These are phyloP conservation scores for Nitzschia sp. DNA, from an alignment of 108 stramenopile genomes.

Conservation along the genomic window DNA sequence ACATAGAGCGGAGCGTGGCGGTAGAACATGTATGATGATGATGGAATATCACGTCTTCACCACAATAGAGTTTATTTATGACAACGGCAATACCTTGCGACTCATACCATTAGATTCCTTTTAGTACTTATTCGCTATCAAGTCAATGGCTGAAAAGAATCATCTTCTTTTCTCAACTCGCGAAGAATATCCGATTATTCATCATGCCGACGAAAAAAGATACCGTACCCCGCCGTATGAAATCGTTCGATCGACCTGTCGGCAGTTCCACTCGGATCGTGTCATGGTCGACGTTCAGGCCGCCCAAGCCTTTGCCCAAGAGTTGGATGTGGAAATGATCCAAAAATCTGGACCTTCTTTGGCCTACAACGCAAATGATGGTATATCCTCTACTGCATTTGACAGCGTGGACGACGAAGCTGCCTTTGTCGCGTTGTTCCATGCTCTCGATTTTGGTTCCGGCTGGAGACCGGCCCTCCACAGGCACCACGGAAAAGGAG, in stretches of 20 bases:
- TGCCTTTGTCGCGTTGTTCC: neutral
- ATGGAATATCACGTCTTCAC: too few species aligned
- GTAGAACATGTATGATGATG: too few species aligned
- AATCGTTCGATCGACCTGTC: neutral
- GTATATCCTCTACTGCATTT: neutral
- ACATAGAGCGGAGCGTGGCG: too few species aligned
- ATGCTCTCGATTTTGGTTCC: constrained; percentile 6
- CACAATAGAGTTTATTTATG: too few species aligned
- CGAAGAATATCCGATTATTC: too few species aligned
- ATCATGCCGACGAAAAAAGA: too few species aligned
- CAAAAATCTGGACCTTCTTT: neutral
- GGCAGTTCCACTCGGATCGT: neutral
- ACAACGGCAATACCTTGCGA: too few species aligned
- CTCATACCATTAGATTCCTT: too few species aligned
- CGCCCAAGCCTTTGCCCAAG: neutral
- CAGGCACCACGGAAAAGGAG: neutral
- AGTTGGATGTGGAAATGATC: neutral
- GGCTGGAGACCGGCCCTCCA: neutral
- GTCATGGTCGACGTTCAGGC: neutral
- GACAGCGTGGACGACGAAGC: neutral
- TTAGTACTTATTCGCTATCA: too few species aligned
- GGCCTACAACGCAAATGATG: neutral
- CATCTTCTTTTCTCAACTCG: too few species aligned
- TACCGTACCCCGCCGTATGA: too few species aligned
- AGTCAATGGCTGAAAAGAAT: too few species aligned